Base-by-base conservation (phyloP, 192 early-diverging fungal species). In the Radiomyces spectabilis region DNA sequence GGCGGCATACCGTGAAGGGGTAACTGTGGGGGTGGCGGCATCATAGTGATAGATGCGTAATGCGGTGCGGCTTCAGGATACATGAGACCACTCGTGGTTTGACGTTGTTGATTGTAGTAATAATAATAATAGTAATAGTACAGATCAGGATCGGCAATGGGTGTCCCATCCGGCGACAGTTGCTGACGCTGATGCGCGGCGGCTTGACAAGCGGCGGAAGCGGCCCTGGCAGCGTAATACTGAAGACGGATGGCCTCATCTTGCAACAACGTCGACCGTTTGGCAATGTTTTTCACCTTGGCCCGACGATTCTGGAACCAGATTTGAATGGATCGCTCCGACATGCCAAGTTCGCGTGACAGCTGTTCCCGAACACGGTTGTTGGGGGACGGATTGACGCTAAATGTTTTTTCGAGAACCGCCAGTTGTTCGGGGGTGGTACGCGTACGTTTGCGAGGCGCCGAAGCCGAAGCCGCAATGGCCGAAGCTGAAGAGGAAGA, bases 291-390 rank as follows among this genome's bases (percentile, higher is more conserved):
- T 69, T 89, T 89, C 16, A 85, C 73, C 51, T 91, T 91, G 8
- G 86, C 86, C 9, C 88, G 64, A 39, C 84, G 66, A 70, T 91
- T 91, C 59, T 91, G 88, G 60, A 91, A 91, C 88, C 88, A 91
- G 32, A 91, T 85, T 58, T 91, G 88, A 58, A 91, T 83, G 72
- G 84, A 76, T 16, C 88, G 75, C 44, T 78, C 72, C 3, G 81
- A 74, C 84, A 91, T 85, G 47, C 79, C 77, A 13, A 88, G 65
- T 45, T 77, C 68, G 59, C 82, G 73, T 26, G 83, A 82, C 7
- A 91, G 63, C 13, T 74, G 74, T 43, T 82, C 79, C n/a, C 88
- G 77, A 21, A 78, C 66, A 26, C 78, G 73, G 27, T 80, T 69
- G 53, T 78, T 81, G 34, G 88, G 88, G 25, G 82, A 83, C 24